Evolutionary conservation across 2,329 filamentous ascomycete genomes (phyloP).

Genomic region (Waltergamsia citrina): DNA sequence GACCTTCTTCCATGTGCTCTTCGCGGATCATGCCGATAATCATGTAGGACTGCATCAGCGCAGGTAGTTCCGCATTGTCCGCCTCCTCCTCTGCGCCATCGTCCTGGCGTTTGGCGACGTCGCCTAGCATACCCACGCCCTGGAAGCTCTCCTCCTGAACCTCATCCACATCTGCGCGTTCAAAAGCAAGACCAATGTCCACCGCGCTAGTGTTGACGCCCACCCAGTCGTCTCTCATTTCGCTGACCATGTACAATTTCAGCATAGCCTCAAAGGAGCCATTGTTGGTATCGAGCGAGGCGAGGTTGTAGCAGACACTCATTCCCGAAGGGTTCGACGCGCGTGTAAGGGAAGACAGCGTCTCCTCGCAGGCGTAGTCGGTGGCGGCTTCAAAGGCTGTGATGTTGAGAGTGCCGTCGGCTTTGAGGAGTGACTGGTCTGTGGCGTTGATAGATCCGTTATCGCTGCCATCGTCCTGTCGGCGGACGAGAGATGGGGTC

Average conservation of each 20-base stretch:
- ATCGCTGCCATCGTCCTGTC: conserved; percentile 4
- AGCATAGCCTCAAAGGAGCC: conserved; percentile 72
- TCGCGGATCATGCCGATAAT: conserved; percentile 61
- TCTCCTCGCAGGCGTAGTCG: conserved; percentile 46
- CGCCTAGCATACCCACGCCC: conserved; percentile 12
- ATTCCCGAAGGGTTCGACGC: conserved; percentile 67
- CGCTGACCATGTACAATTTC: conserved; percentile 60
- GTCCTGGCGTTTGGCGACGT: conserved; percentile 2
- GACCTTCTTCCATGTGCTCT: conserved; percentile 39
- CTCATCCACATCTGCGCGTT: conserved; percentile 36
- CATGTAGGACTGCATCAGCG: conserved; percentile 51
- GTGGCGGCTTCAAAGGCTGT: conserved; percentile 48
- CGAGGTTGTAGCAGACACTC: conserved; percentile 75
- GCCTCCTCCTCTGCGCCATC: conserved; percentile 9
- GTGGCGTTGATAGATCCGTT: conserved; percentile 8
- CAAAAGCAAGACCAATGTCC: conserved; percentile 39
- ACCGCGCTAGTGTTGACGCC: conserved; percentile 42
- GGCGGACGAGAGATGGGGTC: conserved; percentile 3
- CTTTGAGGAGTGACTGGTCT: conserved; percentile 15
- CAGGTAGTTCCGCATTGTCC: conserved; percentile 16
- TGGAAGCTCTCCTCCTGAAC: conserved; percentile 14
- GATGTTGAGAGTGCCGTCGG: conserved; percentile 39
- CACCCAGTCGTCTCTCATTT: conserved; percentile 43
- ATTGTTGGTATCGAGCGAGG: conserved; percentile 54
- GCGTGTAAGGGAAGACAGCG: conserved; percentile 43